Conservation (phyloP, 495 filamentous ascomycete species). For the Aspergillus haitiensis region DNA sequence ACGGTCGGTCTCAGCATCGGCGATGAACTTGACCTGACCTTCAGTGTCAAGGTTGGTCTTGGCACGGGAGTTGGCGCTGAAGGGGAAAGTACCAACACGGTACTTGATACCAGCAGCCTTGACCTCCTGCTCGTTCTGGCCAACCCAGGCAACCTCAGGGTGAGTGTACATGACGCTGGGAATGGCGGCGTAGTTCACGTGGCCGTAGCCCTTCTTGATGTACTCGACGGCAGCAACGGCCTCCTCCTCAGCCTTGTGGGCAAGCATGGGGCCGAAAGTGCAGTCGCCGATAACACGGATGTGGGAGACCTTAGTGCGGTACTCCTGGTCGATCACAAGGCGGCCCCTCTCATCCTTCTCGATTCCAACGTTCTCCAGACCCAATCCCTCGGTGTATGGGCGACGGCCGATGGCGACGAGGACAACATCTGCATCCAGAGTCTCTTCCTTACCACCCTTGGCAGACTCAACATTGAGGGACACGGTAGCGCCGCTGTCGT, state of each 20-base stretch:
- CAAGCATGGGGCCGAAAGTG: slow-evolving; percentile 98
- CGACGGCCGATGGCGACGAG: slow-evolving; percentile 95
- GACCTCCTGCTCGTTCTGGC: slow-evolving; percentile 94
- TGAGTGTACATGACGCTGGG: slow-evolving; percentile 99
- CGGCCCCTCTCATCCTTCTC: slow-evolving; percentile 93
- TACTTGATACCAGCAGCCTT: slow-evolving; percentile 89
- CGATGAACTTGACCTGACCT: slow-evolving; percentile 94
- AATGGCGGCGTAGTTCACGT: slow-evolving; percentile 98
- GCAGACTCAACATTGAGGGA: slow-evolving; percentile 84
- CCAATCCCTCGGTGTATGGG: slow-evolving; percentile 88
- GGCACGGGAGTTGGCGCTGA: slow-evolving; percentile 93
- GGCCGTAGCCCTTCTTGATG: slow-evolving; percentile 94
- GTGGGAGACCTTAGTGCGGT: slow-evolving; percentile 94
- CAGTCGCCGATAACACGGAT: slow-evolving; percentile 96
- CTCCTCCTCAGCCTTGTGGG: slow-evolving; percentile 99
- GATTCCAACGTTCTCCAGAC: slow-evolving; percentile 89
- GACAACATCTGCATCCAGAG: slow-evolving; percentile 90
- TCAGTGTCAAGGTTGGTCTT: slow-evolving; percentile 99
- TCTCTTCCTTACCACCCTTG: slow-evolving; percentile 94
- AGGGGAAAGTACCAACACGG: slow-evolving; percentile 90
- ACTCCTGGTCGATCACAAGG: slow-evolving; percentile 95
- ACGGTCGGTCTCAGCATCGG: slow-evolving; percentile 94
- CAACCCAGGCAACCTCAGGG: slow-evolving; percentile 98
- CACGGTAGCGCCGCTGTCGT: slow-evolving; percentile 71
- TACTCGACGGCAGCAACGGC: slow-evolving; percentile 91